Conservation (phyloP, 2,329 filamentous ascomycete species). For the Coccinonectria pachysandricola region DNA sequence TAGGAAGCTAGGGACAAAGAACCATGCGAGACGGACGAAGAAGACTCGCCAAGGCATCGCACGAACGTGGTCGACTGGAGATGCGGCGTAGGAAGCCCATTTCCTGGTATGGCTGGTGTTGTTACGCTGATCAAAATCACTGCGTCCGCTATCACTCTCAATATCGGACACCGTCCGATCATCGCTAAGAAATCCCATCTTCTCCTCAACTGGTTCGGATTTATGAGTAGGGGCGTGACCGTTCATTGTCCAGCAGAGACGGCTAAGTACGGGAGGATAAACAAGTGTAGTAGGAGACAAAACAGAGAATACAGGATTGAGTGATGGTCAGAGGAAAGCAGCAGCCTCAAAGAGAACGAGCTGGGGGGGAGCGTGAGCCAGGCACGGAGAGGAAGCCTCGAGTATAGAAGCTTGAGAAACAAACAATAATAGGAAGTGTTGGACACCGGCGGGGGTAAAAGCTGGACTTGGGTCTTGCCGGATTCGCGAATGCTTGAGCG, state of each 20-base stretch:
- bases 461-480: too few relatives aligned
- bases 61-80: slow-evolving; percentile 18
- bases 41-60: slow-evolving; percentile 27
- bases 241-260: slow-evolving; percentile 27
- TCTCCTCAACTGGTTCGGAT: slow-evolving; percentile 33
- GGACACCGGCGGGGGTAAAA: too few relatives aligned
- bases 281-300: too few relatives aligned
- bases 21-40: slow-evolving; percentile 30
- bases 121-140: slow-evolving; percentile 29
- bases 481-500: too few relatives aligned
- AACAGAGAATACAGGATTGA: too few relatives aligned
- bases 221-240: slow-evolving; percentile 21
- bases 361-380: too few relatives aligned
- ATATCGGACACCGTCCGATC: slow-evolving; percentile 31
- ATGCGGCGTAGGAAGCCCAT: slow-evolving; percentile 24
- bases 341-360: too few relatives aligned
- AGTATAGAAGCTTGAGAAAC: too few relatives aligned
- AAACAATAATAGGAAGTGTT: too few relatives aligned
- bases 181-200: slow-evolving; percentile 31
- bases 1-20: slow-evolving; percentile 44
- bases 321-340: too few relatives aligned
- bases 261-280: too few relatives aligned
- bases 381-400: too few relatives aligned
- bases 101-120: slow-evolving; percentile 20
- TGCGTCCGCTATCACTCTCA: slow-evolving; percentile 31